Evolutionary conservation across 257 asterid genomes (phyloP).

Genomic region (Solanum pimpinellifolium): DNA sequence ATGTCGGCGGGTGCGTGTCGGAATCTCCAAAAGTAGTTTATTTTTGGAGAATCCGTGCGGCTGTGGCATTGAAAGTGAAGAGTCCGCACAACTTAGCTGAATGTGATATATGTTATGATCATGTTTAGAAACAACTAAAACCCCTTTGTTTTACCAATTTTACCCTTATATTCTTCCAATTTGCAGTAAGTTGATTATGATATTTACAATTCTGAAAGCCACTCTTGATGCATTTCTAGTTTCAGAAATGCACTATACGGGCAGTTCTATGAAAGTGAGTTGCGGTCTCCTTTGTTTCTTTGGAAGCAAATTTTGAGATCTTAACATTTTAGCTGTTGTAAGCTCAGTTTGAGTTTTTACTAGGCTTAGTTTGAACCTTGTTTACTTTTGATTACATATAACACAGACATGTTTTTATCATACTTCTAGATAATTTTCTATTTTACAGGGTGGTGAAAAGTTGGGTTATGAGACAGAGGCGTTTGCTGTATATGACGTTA

Average conservation of each 20-base stretch:
- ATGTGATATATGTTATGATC: not conserved
- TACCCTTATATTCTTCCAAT: not conserved
- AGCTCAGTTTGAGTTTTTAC: not conserved
- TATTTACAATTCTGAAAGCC: not conserved
- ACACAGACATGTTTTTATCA: not conserved
- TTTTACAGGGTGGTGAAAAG: slow-evolving; percentile 74
- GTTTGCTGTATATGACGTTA: slow-evolving; percentile 81
- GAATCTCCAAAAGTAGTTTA: not conserved
- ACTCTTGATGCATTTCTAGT: not conserved
- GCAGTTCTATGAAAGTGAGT: not conserved
- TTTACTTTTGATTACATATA: not conserved
- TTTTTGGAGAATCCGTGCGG: not conserved
- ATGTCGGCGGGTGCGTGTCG: not conserved
- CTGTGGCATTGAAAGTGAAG: not conserved
- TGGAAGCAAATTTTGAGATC: not conserved
- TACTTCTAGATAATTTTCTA: not conserved
- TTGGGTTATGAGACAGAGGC: slow-evolving; percentile 95
- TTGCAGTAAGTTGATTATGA: not conserved
- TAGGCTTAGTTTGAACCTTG: not conserved
- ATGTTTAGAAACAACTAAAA: not conserved
- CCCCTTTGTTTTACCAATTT: not conserved
- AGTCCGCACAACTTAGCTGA: not conserved
- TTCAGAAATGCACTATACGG: not conserved
- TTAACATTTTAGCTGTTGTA: not conserved
- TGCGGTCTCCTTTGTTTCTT: not conserved